Evolutionary conservation across 108 stramenopile genomes (phyloP).

Genomic region (Nitzschia sp.): DNA sequence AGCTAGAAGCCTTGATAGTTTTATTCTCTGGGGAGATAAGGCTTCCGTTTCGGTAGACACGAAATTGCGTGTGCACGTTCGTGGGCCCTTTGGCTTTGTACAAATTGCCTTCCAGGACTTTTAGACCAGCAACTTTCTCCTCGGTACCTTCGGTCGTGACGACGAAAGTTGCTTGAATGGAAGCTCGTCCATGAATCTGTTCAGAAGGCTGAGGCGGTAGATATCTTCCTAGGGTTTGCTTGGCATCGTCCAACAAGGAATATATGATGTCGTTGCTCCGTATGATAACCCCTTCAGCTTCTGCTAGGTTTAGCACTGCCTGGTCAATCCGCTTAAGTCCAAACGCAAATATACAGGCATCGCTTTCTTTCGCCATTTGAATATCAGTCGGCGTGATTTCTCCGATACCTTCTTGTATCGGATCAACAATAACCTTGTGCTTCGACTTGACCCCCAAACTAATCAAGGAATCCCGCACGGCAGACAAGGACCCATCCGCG

Average conservation of each 20-base stretch:
- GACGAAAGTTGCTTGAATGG: conserved; percentile 73
- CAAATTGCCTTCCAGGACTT: conserved; percentile 62
- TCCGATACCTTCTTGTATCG: conserved; percentile 74
- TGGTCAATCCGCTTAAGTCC: conserved; percentile 62
- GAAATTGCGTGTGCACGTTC: conserved; percentile 49
- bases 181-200: conserved; percentile 69
- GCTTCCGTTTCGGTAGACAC: conserved; percentile 63
- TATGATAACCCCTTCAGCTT: conserved; percentile 58
- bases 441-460: conserved; percentile 61
- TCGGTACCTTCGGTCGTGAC: conserved; percentile 59
- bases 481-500: conserved; percentile 80
- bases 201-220: conserved; percentile 52
- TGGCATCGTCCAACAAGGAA: conserved; percentile 78
- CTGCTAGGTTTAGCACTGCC: conserved; percentile 51
- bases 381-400: conserved; percentile 71
- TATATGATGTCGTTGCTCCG: conserved; percentile 76
- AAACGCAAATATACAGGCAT: conserved; percentile 78
- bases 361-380: conserved; percentile 78
- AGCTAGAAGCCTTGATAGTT: conserved; percentile 54
- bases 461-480: conserved; percentile 71
- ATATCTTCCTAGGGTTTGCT: conserved; percentile 58
- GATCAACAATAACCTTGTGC: conserved; percentile 68
- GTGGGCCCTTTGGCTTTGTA: conserved; percentile 49
- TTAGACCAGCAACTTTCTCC: conserved; percentile 70
- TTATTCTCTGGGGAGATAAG: conserved; percentile 55